Evolutionary conservation across 352 stramenopile species (phyloP).

Genomic region (Globisporangium middletonii): DNA sequence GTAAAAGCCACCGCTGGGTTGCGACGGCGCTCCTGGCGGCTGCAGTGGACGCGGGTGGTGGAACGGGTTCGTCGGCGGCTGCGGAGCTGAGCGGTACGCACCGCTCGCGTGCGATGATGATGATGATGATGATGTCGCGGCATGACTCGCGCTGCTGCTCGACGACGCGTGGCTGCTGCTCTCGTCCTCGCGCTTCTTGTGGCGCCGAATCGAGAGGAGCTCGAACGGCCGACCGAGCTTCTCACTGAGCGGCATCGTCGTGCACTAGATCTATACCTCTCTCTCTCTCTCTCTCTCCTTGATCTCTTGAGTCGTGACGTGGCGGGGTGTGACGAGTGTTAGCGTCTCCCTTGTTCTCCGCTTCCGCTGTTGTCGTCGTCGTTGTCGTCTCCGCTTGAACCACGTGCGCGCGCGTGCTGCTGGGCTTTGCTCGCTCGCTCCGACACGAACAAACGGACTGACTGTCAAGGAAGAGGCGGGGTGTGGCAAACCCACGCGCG

Average conservation of each 20-base stretch:
- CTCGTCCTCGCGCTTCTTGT: conserved; percentile 49
- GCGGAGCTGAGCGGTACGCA: conserved; percentile 5
- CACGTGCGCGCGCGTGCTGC: too few species aligned
- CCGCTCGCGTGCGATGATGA: conserved; percentile 6
- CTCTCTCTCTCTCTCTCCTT: neutral
- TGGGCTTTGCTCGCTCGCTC: too few species aligned
- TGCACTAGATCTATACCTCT: too few species aligned
- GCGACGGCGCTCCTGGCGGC: conserved; percentile 11
- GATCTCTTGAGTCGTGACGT: neutral
- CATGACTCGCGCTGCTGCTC: neutral
- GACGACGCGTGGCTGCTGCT: conserved; percentile 3
- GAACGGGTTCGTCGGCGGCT: conserved; percentile 9
- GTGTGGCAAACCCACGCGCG: too few species aligned
- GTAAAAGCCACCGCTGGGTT: conserved; percentile 19
- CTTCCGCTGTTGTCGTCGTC: too few species aligned
- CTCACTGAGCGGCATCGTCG: conserved; percentile 42
- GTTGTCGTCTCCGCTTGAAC: too few species aligned
- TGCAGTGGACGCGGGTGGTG: conserved; percentile 6
- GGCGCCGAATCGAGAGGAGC: conserved; percentile 54
- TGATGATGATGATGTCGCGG: neutral
- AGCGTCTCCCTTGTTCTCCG: too few species aligned
- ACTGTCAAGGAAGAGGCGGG: too few species aligned
- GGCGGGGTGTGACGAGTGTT: too few species aligned
- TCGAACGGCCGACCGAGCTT: conserved; percentile 55
- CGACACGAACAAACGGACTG: too few species aligned